A percentile compares a stretch with the other conserved stretches of the same genome.
These are phyloP conservation scores for Heritiera littoralis DNA, from an alignment of 345 rosid genomes.

Conservation along the genomic window DNA sequence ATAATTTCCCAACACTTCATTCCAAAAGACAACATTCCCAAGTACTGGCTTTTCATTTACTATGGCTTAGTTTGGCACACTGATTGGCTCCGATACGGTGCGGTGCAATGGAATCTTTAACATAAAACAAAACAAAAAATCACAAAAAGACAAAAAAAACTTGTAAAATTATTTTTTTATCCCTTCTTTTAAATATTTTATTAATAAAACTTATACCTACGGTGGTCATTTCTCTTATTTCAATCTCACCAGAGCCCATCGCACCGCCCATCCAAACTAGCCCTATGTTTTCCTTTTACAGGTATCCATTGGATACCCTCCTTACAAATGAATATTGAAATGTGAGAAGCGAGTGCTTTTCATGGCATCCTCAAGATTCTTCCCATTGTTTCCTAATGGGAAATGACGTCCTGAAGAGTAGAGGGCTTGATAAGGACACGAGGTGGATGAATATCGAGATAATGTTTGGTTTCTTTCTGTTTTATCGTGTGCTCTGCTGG, in stretches of 20 bases:
- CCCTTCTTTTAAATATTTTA: too few relatives aligned
- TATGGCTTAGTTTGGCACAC: too few relatives aligned
- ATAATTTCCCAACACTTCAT: conserved; percentile 31
- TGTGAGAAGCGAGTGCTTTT: conserved; percentile 55
- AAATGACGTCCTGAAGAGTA: conserved; percentile 60
- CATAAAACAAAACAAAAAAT: too few relatives aligned
- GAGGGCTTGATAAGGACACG: conserved; percentile 68
- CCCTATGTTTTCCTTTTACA: too few relatives aligned
- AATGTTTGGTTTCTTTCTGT: conserved; percentile 74
- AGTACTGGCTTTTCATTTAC: conserved; percentile 84
- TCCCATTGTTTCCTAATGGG: conserved; percentile 60
- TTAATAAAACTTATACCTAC: too few relatives aligned
- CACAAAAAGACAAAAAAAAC: too few relatives aligned
- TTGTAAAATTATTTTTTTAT: too few relatives aligned
- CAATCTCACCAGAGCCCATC: too few relatives aligned
- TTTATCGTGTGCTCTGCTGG: conserved; percentile 85
- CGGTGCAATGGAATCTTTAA: too few relatives aligned
- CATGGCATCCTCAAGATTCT: conserved; percentile 30
- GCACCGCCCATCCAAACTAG: too few relatives aligned
- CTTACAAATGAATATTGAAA: conserved; percentile 84
- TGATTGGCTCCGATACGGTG: too few relatives aligned
- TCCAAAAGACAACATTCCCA: conserved; percentile 78
- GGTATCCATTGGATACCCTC: conserved; percentile 50
- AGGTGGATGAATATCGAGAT: conserved; percentile 83
- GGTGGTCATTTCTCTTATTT: too few relatives aligned